These are phyloP conservation scores for Eucalyptus erythrocorys DNA, from an alignment of 345 rosid genomes.

Conservation along the genomic window DNA sequence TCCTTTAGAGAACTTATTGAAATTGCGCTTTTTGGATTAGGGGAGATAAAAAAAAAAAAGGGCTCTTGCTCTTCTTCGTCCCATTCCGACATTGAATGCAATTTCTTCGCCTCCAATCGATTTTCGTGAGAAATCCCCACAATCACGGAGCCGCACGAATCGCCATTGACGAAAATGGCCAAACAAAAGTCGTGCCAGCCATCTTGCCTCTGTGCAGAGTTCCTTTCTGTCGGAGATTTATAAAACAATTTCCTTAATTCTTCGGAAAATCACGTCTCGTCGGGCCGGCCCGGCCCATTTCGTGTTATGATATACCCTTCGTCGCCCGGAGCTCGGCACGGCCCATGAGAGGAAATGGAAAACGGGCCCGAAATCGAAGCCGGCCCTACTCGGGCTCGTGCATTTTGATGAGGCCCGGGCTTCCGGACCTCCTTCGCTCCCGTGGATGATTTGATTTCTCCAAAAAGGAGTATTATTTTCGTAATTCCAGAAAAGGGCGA, in stretches of 20 bases:
- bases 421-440: neutral
- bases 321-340: neutral
- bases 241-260: neutral
- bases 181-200: neutral
- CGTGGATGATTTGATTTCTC: neutral
- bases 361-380: neutral
- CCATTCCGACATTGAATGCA: neutral
- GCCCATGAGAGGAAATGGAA: neutral
- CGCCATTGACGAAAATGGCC: neutral
- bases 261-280: neutral
- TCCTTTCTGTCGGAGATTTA: neutral
- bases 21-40: neutral
- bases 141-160: neutral
- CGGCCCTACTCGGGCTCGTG: neutral
- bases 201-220: neutral
- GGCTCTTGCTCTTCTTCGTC: neutral
- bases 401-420: neutral
- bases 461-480: neutral
- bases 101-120: neutral
- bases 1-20: neutral
- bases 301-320: fast-evolving
- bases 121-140: neutral
- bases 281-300: neutral
- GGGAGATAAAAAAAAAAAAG: neutral
- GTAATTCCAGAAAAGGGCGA: neutral